Evolutionary conservation across 1,284 basidiomycete genomes (phyloP).

Genomic region (Pholiota adiposa): DNA sequence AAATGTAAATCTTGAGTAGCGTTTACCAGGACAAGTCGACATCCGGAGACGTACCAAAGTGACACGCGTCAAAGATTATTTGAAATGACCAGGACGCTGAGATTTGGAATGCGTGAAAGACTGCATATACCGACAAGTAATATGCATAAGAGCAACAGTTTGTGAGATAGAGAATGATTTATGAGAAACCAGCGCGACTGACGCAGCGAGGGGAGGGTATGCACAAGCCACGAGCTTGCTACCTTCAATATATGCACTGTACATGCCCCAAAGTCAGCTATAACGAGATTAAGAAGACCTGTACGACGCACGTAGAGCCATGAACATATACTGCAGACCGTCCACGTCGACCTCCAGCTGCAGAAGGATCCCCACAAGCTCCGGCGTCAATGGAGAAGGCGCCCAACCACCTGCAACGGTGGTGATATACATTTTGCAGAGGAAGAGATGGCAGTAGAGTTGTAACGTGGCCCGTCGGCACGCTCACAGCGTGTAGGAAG

Average conservation of each 20-base stretch:
- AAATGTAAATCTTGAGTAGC: neutral
- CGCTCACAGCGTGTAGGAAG: constrained; percentile 9
- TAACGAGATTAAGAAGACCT: neutral
- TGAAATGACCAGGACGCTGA: constrained; percentile 27
- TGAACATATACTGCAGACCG: constrained; percentile 2
- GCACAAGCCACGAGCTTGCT: constrained; percentile 9
- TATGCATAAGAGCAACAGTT: neutral
- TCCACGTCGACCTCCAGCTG: neutral
- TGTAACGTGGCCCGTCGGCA: neutral
- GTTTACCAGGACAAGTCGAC: neutral
- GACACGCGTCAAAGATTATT: constrained; percentile 21
- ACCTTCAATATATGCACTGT: constrained; percentile 1
- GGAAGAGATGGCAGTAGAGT: neutral
- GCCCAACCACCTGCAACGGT: neutral
- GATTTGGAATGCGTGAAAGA: constrained; percentile 1
- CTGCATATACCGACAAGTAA: neutral
- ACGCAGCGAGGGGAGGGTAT: constrained; percentile 16
- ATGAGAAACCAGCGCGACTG: neutral
- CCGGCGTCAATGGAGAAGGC: neutral
- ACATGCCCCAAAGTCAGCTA: constrained; percentile 5
- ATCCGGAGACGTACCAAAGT: constrained; percentile 27
- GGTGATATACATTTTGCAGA: constrained; percentile 3
- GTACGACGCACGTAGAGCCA: constrained; percentile 9
- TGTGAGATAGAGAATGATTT: neutral
- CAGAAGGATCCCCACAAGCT: neutral